Evolutionary conservation across 352 stramenopile genomes (phyloP), one percentile per base, ranked within the genome.

Genomic region (Saprolegnia parasitica): DNA sequence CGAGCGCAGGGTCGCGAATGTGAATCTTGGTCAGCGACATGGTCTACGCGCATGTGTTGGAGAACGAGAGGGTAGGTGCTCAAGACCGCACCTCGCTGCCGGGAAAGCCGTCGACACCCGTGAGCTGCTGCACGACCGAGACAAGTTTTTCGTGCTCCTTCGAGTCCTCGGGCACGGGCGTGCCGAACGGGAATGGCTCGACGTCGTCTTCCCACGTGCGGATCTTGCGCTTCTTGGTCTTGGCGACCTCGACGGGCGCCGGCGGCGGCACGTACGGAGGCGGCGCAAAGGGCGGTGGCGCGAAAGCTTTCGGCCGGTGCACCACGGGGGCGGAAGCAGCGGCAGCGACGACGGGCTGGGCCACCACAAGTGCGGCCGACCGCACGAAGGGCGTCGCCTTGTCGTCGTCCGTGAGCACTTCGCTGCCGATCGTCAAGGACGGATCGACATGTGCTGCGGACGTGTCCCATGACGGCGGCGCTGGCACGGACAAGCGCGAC

Each of bases 11-110:
- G n/a, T 89, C 77, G 5, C 77, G 81, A 18, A 93, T 78, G 56
- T 95, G 87, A 26, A 84, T 95, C 24, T 84, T 86, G n/a, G 87
- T 93, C 72, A 95, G 75, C 4, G 87, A 83, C 58, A 93, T 93
- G 4, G 87, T 86, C 86, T 95, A 54, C 23, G 50, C 8, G 35
- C 63, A 40, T 70, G 23, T 16, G 52, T n/a, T n/a, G n/a, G 24
- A 11, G 20, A 46, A 56, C 13, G 21, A 68, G 18, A 71, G 8
- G n/a, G n/a, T 26, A 54, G 0, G 1, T 5, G 18, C 52, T 5
- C 8, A 56, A n/a, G 4, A 68, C 8, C 35, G 62, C 58, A 93
- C 86, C 81, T 95, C 87, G 58, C 87, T 93, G 72, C 87, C 87
- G 45, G 87, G 85, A 47, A 95, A 95, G 0, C 87, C 87, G 0